A percentile compares a stretch with the other conserved stretches of the same genome.
phyloP scores from a whole-genome alignment of 352 stramenopile genomes.

The Globisporangium parvum region DNA sequence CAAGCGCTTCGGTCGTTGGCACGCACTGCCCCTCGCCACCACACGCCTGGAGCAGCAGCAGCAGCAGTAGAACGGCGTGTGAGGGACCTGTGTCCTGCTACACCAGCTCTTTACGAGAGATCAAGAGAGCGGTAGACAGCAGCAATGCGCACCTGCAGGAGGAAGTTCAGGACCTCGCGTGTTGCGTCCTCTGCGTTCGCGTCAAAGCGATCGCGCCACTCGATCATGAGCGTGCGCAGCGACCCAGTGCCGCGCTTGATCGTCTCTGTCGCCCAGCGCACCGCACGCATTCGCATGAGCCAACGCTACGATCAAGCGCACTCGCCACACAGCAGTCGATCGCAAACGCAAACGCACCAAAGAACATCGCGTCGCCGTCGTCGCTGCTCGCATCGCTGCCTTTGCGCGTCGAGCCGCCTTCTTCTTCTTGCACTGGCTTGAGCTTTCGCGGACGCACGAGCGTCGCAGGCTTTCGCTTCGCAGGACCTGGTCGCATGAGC shows the following conservation, averaged over 20 bases:
- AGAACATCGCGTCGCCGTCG: constrained; percentile 3
- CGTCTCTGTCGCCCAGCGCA: constrained; percentile 29
- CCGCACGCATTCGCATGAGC: neutral
- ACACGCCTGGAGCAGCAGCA: constrained; percentile 28
- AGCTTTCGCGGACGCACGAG: constrained; percentile 23
- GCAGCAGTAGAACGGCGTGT: neutral
- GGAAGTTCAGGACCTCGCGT: constrained; percentile 73
- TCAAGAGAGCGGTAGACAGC: too few relatives aligned
- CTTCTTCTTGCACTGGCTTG: constrained; percentile 20
- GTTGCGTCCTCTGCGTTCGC: constrained; percentile 39
- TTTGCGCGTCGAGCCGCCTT: constrained; percentile 3
- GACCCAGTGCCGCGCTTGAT: constrained; percentile 48
- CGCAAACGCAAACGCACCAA: constrained; percentile 2
- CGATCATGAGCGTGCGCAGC: constrained; percentile 39
- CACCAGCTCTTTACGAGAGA: neutral
- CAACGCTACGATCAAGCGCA: neutral
- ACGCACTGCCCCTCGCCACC: constrained; percentile 46
- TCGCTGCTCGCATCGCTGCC: constrained; percentile 11
- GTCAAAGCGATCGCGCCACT: constrained; percentile 76
- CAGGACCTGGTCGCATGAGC: neutral
- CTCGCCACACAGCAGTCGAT: neutral
- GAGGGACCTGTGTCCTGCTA: neutral
- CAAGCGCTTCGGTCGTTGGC: constrained; percentile 39
- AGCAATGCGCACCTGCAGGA: constrained; percentile 38
- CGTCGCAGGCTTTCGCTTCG: constrained; percentile 13